Conservation (phyloP, 1,284 basidiomycete species). For the Ganoderma multipileum region DNA sequence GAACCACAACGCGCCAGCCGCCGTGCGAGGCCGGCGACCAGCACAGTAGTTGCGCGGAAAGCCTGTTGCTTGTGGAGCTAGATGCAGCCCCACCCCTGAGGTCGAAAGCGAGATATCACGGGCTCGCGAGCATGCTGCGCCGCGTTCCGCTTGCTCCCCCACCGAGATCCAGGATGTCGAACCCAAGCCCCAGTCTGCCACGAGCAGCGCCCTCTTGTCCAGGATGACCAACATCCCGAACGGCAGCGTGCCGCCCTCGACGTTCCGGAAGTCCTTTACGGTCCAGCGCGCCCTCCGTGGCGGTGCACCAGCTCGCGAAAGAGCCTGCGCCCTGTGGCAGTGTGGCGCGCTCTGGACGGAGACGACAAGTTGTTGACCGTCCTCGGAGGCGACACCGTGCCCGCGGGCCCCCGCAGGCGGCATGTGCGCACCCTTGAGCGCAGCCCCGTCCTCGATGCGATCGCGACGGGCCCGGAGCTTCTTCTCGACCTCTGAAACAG, state of each 20-base stretch:
- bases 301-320: constrained; percentile 55
- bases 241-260: constrained; percentile 49
- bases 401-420: constrained; percentile 46
- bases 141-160: constrained; percentile 38
- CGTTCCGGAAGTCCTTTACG: constrained; percentile 45
- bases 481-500: constrained; percentile 52
- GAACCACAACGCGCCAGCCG: no score
- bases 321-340: constrained; percentile 52
- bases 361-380: constrained; percentile 50
- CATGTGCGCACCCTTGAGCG: constrained; percentile 51
- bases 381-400: constrained; percentile 49
- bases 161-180: constrained; percentile 52
- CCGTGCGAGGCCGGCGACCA: no score
- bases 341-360: constrained; percentile 57
- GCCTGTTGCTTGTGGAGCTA: no score
- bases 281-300: constrained; percentile 49
- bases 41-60: no score
- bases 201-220: constrained; percentile 53
- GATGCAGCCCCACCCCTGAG: no score
- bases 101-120: no score
- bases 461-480: constrained; percentile 46
- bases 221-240: constrained; percentile 56
- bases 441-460: constrained; percentile 37
- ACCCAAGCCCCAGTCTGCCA: constrained; percentile 54
- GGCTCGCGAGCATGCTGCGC: no score